Base-by-base conservation (phyloP, 352 stramenopile genomes). In the Vaucheria bursata region DNA sequence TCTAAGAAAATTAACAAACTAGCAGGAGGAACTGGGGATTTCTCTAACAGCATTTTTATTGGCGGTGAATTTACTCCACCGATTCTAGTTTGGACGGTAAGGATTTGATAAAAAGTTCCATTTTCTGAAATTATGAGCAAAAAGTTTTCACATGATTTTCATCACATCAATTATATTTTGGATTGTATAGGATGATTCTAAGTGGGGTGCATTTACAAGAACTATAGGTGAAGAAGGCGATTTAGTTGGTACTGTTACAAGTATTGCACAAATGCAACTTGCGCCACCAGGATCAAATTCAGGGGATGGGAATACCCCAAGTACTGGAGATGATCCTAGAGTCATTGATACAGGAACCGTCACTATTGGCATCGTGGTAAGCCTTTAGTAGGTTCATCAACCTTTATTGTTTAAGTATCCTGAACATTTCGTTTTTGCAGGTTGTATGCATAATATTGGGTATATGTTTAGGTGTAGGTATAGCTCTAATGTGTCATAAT, bases 401-500 rank as follows among this genome's bases (percentile, higher is more conserved):
- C 25, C 25, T 59, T 59, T 59, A 59, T 18, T 25, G 45, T 59
- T 18, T 18, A 59, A 59, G 45, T 59, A 18, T 25, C 45, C 45
- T 59, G 25, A 25, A 18, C 45, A 59, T 59, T 25, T n/a, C n/a
- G n/a, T n/a, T n/a, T n/a, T n/a, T 50, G 12, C 39, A 72, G 38
- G 4, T 82, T 50, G 53, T 67, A 67, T 82, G 77, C 38, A 74
- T 82, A 38, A 67, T 69, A 40, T 29, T 82, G 12, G 77, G 77
- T 8, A 75, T 82, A 2, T 82, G 77, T 67, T 64, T 82, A 31
- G 77, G 77, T 3, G 68, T 75, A 18, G 71, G 49, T 29, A 82
- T 82, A 71, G 77, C 77, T 0, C 78, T 82, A 66, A 68, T 82
- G 1, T 82, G 77, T 73, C 77, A 82, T 73, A 81, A 79, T 40